Conservation (phyloP, 805 yeast genomes). For the Clavispora carvajalis region DNA sequence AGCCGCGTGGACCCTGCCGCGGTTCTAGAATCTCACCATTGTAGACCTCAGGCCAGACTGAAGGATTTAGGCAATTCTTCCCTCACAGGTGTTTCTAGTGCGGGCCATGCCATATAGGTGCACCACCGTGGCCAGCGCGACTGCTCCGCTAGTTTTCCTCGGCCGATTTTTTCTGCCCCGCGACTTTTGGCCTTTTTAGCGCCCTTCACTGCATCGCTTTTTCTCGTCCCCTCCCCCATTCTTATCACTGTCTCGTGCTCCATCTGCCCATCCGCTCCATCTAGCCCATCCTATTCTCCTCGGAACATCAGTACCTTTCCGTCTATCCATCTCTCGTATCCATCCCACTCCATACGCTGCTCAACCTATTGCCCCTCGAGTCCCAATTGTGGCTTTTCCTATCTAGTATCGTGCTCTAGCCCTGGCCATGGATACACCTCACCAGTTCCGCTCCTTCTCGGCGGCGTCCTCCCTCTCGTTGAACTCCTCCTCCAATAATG, state of each 20-base stretch:
- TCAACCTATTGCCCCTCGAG: not conserved
- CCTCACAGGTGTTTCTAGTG: no score
- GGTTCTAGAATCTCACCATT: not conserved
- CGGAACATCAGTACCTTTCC: not conserved
- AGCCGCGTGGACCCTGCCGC: not conserved
- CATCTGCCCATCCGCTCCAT: no score
- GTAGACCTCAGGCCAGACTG: not conserved
- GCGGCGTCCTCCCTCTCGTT: conserved; percentile 25
- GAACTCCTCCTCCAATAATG: conserved; percentile 27
- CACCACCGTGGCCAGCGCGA: no score
- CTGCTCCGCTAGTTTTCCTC: not conserved
- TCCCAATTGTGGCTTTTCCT: no score
- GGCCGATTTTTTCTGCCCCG: not conserved
- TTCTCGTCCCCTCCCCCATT: not conserved
- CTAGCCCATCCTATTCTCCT: no score
- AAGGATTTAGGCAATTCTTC: not conserved
- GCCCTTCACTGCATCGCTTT: not conserved
- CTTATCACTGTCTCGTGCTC: not conserved
- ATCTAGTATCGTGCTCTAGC: no score
- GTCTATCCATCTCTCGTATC: not conserved
- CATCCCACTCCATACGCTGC: not conserved
- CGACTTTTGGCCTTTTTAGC: not conserved
- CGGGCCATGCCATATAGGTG: no score
- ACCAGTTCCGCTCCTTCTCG: conserved; percentile 32
- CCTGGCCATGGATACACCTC: not conserved